These are phyloP conservation scores for Pythium oligandrum DNA, from an alignment of 352 stramenopile species.

Conservation along the genomic window DNA sequence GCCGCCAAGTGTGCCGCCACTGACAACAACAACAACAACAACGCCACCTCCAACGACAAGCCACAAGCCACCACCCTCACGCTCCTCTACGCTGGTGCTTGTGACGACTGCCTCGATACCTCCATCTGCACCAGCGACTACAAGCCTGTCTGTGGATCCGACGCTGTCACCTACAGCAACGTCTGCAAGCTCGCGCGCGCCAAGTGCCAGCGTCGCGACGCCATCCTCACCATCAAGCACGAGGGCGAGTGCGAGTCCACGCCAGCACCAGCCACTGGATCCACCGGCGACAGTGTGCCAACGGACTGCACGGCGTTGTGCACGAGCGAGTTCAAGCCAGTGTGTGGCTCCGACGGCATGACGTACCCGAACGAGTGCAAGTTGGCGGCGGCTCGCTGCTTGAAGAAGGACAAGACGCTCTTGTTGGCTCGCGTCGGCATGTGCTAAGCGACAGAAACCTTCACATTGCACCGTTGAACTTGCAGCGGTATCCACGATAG, in stretches of 20 bases:
- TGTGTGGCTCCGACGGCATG: slow-evolving; percentile 19
- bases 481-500: no score
- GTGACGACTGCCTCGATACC: no score
- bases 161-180: not conserved
- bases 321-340: slow-evolving; percentile 6
- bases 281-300: not conserved
- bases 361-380: slow-evolving; percentile 25
- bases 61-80: slow-evolving; percentile 7
- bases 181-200: slow-evolving; percentile 1
- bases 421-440: no score
- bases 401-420: not conserved
- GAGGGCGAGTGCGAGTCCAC: not conserved
- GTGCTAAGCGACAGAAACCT: no score
- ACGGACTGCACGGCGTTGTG: slow-evolving; percentile 6
- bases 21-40: slow-evolving; percentile 6
- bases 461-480: no score
- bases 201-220: slow-evolving; percentile 8
- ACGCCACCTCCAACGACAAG: slow-evolving; percentile 19
- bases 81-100: no score
- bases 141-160: not conserved
- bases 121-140: slow-evolving; percentile 3
- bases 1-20: slow-evolving; percentile 12
- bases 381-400: slow-evolving; percentile 21
- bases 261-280: slow-evolving; percentile 3
- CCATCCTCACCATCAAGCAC: not conserved